Evolutionary conservation across 495 filamentous ascomycete species (phyloP).

Genomic region (Talaromyces stipitatus): DNA sequence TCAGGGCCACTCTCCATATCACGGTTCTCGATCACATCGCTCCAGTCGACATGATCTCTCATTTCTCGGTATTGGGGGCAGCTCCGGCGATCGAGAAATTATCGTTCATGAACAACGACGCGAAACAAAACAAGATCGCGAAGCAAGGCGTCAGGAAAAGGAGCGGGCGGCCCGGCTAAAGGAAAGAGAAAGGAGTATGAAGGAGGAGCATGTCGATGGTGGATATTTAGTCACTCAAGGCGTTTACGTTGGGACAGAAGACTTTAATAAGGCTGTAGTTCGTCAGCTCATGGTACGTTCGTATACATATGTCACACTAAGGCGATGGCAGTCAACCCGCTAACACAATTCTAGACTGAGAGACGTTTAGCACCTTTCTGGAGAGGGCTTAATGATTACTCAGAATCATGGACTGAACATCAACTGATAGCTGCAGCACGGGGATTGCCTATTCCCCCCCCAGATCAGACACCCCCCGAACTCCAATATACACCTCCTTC

Average conservation of each 20-base stretch:
- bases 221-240: constrained; percentile 93
- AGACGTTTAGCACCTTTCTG: constrained; percentile 90
- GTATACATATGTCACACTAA: neutral
- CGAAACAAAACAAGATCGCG: constrained; percentile 87
- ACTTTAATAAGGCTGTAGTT: constrained; percentile 85
- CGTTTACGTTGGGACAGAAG: constrained; percentile 83
- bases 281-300: constrained; percentile 79
- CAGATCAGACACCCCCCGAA: constrained; percentile 72
- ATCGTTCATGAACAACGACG: constrained; percentile 47
- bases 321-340: neutral
- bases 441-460: constrained; percentile 73
- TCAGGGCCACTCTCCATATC: constrained; percentile 27
- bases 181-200: constrained; percentile 88
- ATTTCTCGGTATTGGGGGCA: constrained; percentile 43
- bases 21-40: constrained; percentile 35
- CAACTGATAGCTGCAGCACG: constrained; percentile 88
- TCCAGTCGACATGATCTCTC: constrained; percentile 50
- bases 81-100: constrained; percentile 34
- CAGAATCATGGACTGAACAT: constrained; percentile 83
- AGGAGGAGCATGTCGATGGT: constrained; percentile 88
- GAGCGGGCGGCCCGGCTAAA: constrained; percentile 65
- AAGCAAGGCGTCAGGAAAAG: constrained; percentile 75
- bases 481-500: constrained; percentile 41
- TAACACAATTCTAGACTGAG: constrained; percentile 58
- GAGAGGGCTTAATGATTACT: constrained; percentile 85